phyloP scores from a whole-genome alignment of 2,329 filamentous ascomycete species.

The Trichoderma sp. region DNA sequence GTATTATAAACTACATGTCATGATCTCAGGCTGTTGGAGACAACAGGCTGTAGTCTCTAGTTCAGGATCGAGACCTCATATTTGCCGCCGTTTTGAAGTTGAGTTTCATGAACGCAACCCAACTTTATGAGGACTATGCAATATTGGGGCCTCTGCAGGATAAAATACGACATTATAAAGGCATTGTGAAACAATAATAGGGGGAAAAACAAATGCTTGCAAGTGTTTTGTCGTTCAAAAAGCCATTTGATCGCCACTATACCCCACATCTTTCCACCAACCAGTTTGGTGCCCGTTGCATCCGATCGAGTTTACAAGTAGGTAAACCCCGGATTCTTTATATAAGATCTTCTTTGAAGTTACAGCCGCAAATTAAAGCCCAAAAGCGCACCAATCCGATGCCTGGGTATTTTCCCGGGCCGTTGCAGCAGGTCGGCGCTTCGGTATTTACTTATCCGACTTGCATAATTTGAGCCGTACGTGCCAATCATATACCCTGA shows the following conservation, averaged over 20 bases:
- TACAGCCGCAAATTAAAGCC: background rate
- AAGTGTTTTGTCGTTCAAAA: background rate
- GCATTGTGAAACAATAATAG: background rate
- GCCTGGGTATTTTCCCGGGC: background rate
- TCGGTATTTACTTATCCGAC: constrained; percentile 4
- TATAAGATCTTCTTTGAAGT: background rate
- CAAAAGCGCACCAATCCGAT: constrained; percentile 17
- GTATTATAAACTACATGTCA: background rate
- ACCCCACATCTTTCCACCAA: constrained; percentile 10
- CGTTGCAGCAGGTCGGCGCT: background rate
- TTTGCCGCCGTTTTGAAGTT: background rate
- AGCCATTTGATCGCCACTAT: background rate
- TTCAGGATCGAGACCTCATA: background rate
- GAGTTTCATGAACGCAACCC: background rate
- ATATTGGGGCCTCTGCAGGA: background rate
- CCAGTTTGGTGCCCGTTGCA: background rate
- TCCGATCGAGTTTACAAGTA: background rate
- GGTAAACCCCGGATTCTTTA: background rate
- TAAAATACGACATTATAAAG: background rate
- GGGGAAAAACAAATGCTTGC: background rate
- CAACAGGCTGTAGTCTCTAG: background rate
- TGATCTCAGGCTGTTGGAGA: background rate
- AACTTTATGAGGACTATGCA: background rate
- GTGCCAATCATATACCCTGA: background rate
- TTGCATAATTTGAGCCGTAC: background rate